Conservation (phyloP, 352 stramenopile genomes). For the Phytophthora sp. region DNA sequence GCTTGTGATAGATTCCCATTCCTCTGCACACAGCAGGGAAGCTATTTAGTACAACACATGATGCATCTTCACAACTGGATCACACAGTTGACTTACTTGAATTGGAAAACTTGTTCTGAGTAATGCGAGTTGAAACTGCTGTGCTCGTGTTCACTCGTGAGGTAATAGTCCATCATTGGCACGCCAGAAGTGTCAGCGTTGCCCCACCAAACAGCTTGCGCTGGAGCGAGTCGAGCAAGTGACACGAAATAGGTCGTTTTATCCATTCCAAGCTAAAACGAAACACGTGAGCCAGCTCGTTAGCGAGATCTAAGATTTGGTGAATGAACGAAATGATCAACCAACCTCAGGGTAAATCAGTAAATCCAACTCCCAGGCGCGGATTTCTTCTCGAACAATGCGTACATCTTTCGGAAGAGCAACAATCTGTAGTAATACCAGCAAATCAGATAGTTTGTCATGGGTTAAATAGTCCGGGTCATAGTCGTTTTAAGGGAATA, state of each 20-base stretch:
- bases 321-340: background rate
- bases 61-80: background rate
- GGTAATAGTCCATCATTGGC: constrained; percentile 69
- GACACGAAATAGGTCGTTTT: constrained; percentile 82
- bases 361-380: constrained; percentile 57
- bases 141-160: constrained; percentile 75
- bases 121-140: constrained; percentile 55
- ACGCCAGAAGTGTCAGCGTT: constrained; percentile 78
- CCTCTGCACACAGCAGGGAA: constrained; percentile 39
- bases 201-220: constrained; percentile 81
- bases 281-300: constrained; percentile 15
- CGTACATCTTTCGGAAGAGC: constrained; percentile 57
- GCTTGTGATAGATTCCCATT: constrained; percentile 68
- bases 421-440: constrained; percentile 45
- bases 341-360: constrained; percentile 77
- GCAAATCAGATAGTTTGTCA: background rate
- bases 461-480: background rate
- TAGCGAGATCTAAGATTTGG: too few relatives aligned
- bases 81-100: constrained; percentile 50
- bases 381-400: constrained; percentile 56
- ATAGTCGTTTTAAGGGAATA: background rate
- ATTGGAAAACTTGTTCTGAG: constrained; percentile 58
- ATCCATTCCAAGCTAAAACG: constrained; percentile 71
- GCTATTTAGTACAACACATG: background rate
- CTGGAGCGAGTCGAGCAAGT: constrained; percentile 62